Percentiles rank a stretch among this genome's conserved stretches.
Conservation (phyloP, 495 filamentous ascomycete species). For the Penicillium desertorum region DNA sequence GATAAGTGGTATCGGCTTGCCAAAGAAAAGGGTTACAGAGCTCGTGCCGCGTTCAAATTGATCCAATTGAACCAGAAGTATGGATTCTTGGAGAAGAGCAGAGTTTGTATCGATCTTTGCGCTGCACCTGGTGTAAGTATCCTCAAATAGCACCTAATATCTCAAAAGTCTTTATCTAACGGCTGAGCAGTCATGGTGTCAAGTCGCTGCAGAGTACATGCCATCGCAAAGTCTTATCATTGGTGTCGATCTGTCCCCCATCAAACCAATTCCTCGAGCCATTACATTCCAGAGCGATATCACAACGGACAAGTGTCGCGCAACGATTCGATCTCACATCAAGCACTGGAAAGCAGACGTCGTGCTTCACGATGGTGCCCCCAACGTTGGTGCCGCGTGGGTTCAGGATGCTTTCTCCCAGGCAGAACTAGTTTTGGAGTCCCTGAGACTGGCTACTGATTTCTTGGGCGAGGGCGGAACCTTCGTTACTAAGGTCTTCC, state of each 20-base stretch:
- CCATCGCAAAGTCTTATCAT: slow-evolving; percentile 86
- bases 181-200: slow-evolving; percentile 79
- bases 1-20: slow-evolving; percentile 98
- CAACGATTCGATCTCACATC: slow-evolving; percentile 85
- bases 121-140: slow-evolving; percentile 85
- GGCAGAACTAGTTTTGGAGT: slow-evolving; percentile 89
- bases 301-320: slow-evolving; percentile 92
- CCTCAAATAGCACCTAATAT: not conserved
- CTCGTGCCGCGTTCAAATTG: slow-evolving; percentile 95
- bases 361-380: slow-evolving; percentile 97
- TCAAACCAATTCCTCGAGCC: slow-evolving; percentile 89
- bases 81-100: slow-evolving; percentile 94
- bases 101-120: slow-evolving; percentile 94
- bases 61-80: slow-evolving; percentile 99
- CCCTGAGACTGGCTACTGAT: slow-evolving; percentile 89
- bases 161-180: slow-evolving; percentile 28
- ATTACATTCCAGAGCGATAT: slow-evolving; percentile 98
- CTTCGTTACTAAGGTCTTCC: slow-evolving; percentile 97
- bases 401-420: slow-evolving; percentile 98
- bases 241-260: slow-evolving; percentile 92
- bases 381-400: slow-evolving; percentile 97
- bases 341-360: slow-evolving; percentile 98
- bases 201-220: slow-evolving; percentile 96
- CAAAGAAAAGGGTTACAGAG: slow-evolving; percentile 97
- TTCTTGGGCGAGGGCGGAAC: slow-evolving; percentile 87